A percentile compares a stretch with the other conserved stretches of the same genome.
phyloP scores from a whole-genome alignment of 352 stramenopile genomes.

The Peronosclerospora sorghi region DNA sequence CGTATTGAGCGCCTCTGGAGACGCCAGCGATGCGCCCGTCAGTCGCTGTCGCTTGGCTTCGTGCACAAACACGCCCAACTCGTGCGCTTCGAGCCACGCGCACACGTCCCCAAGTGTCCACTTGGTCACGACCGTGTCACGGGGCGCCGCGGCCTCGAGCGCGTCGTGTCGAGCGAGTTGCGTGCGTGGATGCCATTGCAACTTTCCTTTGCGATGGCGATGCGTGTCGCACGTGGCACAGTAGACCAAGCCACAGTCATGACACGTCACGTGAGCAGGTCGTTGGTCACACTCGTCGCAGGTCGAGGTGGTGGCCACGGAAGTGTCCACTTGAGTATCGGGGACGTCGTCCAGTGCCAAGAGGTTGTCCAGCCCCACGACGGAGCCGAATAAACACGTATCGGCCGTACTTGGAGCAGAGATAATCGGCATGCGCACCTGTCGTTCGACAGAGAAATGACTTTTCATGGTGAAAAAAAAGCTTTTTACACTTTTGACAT shows the following conservation, averaged over 20 bases:
- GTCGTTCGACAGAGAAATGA: not conserved
- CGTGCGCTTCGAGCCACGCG: constrained; percentile 46
- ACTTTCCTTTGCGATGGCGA: constrained; percentile 74
- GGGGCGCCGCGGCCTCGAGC: constrained; percentile 1
- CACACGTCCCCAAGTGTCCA: constrained; percentile 40
- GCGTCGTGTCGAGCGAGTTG: not conserved
- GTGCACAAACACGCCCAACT: constrained; percentile 46
- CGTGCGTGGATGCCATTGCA: constrained; percentile 40
- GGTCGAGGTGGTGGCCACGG: not conserved
- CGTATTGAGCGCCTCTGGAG: constrained; percentile 29
- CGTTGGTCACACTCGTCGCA: constrained; percentile 72
- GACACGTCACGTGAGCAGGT: constrained; percentile 34
- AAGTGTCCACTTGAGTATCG: constrained; percentile 10
- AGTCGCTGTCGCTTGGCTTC: constrained; percentile 31
- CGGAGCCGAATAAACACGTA: constrained; percentile 22
- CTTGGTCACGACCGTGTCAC: not conserved
- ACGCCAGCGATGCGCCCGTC: constrained; percentile 33
- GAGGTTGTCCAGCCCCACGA: constrained; percentile 21
- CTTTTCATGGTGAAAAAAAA: no score
- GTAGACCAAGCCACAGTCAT: constrained; percentile 69
- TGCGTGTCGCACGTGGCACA: constrained; percentile 51
- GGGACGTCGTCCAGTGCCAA: constrained; percentile 14
- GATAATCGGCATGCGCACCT: not conserved
- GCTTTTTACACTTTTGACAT: no score
- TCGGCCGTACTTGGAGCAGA: not conserved